Percentiles rank a stretch among this genome's conserved stretches.
Evolutionary conservation across 139 green algal genomes (phyloP).

Genomic region (Volvox africanus): DNA sequence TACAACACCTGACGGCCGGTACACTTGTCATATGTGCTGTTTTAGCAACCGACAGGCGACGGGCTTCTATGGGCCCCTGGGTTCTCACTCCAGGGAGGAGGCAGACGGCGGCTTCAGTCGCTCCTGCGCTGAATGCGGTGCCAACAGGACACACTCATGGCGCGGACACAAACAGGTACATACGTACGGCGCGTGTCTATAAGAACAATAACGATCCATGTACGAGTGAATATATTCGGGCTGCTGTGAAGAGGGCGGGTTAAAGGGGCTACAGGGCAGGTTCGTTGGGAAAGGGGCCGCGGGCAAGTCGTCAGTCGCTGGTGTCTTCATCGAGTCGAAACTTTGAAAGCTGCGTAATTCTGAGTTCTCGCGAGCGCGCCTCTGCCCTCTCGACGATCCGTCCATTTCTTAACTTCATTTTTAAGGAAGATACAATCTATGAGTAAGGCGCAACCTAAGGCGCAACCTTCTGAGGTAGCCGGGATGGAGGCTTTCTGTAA

Average conservation of each 20-base stretch:
- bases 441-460: too few species aligned
- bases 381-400: too few species aligned
- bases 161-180: conserved; percentile 24
- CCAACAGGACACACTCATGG: not conserved
- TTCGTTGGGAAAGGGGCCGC: not conserved
- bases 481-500: too few species aligned
- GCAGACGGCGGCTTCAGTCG: not conserved
- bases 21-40: conserved; percentile 35
- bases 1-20: not conserved
- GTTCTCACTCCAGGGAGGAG: not conserved
- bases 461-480: too few species aligned
- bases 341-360: not conserved
- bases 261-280: not conserved
- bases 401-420: too few species aligned
- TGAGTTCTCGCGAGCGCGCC: not conserved
- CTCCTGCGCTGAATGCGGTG: conserved; percentile 14
- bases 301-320: not conserved
- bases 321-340: not conserved
- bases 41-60: not conserved
- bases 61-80: conserved; percentile 18
- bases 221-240: not conserved
- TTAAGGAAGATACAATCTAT: too few species aligned
- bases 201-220: too few species aligned
- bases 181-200: not conserved
- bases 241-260: too few species aligned